Evolutionary conservation across 208 protist genomes (phyloP).

Genomic region (Leptomonas pyrrhocoris): DNA sequence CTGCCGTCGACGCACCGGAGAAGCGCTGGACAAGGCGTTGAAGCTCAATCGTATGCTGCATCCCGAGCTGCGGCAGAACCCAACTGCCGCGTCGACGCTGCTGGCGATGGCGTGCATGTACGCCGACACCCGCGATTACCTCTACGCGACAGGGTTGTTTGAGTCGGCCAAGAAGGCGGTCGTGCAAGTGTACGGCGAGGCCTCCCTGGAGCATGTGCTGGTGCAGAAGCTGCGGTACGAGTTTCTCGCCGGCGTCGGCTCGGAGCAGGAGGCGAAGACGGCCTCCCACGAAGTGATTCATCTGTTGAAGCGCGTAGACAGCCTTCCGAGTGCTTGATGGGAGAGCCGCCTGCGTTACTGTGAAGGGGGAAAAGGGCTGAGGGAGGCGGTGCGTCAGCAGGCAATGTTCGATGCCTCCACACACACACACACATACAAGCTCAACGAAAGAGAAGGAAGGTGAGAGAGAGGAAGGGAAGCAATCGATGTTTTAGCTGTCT

Average conservation of each 20-base stretch:
- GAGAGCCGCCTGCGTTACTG: neutral
- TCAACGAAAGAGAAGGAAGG: too few species aligned
- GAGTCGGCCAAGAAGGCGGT: constrained; percentile 71
- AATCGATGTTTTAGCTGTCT: too few species aligned
- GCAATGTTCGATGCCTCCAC: neutral
- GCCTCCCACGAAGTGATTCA: constrained; percentile 77
- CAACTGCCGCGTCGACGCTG: constrained; percentile 62
- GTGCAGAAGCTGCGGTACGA: constrained; percentile 76
- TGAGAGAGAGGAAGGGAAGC: too few species aligned
- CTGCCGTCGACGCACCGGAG: constrained; percentile 56
- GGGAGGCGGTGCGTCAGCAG: neutral
- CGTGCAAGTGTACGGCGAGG: constrained; percentile 62
- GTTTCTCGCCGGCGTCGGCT: constrained; percentile 85
- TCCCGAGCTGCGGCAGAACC: constrained; percentile 64
- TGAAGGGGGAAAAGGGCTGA: neutral
- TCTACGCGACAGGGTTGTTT: constrained; percentile 87
- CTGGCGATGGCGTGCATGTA: constrained; percentile 82
- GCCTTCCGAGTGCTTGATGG: constrained; percentile 30
- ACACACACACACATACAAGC: constrained; percentile 17
- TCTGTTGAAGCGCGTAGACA: constrained; percentile 70
- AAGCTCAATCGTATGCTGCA: constrained; percentile 74
- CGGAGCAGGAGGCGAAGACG: constrained; percentile 82
- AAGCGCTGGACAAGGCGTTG: constrained; percentile 71
- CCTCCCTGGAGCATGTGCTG: constrained; percentile 61
- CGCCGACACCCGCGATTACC: constrained; percentile 88